Base-by-base conservation (phyloP, 495 filamentous ascomycete species). In the Talaromyces adpressus region DNA sequence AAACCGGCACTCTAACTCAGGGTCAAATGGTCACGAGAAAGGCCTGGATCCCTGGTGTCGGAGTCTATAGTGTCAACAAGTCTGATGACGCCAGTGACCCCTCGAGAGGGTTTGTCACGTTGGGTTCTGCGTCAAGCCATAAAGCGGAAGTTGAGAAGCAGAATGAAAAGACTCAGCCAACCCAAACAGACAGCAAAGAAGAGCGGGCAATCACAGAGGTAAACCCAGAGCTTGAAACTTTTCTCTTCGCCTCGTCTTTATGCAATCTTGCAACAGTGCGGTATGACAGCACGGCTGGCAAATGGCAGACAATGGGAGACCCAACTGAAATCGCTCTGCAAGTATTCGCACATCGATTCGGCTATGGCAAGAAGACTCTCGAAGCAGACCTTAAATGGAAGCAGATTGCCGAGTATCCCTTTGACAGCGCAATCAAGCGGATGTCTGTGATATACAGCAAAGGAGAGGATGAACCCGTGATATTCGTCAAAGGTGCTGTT, bases 291-390 rank as follows among this genome's bases (percentile, higher is more conserved):
- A 70, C 68, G 20, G 41, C 75, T 66, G 54, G 67, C 20, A 64
- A 64, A 3, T 94, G 91, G 91, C 82, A 87, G 70, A 85, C 89
- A 0, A 87, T 86, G 9, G 91, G 91, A 14, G 91, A 93, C 67
- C 91, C 91, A 23, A 94, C 91, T 9, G 91, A 93, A 69, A 90
- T 93, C 64, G 90, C 91, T 7, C 78, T 94, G 1, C 89, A 92
- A 65, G 87, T 94, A 45, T 89, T 94, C 63, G 83, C 89, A 0
- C 80, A 87, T 70, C 84, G 91, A 39, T 92, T 92, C 68, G 77
- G 84, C 14, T 78, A 77, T 60, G 86, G 85, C 56, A 84, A 82
- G 57, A 85, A 83, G 64, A 81, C 78, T 63, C 66, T 81, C 2
- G 71, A 87, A 12, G 76, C 80, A 47, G 68, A 73, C 2, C 67